Base-by-base conservation (phyloP, 2,329 filamentous ascomycete species). In the Penicillium aurantiogriseum region DNA sequence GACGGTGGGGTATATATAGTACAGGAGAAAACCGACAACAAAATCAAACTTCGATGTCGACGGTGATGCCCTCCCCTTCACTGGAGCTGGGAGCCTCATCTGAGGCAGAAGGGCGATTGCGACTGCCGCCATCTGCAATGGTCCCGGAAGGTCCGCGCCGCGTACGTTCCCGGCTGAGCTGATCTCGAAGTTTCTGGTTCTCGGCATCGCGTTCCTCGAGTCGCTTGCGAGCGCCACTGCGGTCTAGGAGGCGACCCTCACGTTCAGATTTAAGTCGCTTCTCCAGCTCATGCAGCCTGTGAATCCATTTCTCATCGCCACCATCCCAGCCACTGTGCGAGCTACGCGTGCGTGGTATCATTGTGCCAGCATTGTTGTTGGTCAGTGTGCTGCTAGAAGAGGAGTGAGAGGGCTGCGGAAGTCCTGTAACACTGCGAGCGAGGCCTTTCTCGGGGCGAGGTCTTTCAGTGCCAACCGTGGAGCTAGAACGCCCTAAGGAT, bases 191-290 rank as follows among this genome's bases (percentile, higher is more conserved):
- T 63, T 89, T 85, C 63, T 88, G 83, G 69, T 91, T 91, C 77
- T 92, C 88, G 53, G 83, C 79, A 70, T 87, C 84, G n/a, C 88
- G 83, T 60, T 92, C 89, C 57, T 91, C 88, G 0, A 96, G 77
- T 51, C 93, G 81, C 77, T 92, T 89, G 54, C 90, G 80, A 29
- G 93, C 93, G 25, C 91, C 92, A 47, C 84, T 88, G 4, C 94
- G 85, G 76, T 99, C 94, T 57, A 96, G 80, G 52, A 95, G 80
- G 44, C 94, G 80, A 1, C 88, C 92, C 74, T 97, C 94, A 15
- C 94, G 81, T 77, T 99, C 94, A 45, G 90, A 87, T 74, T 96
- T 96, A 19, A 99, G 80, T 66, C 95, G 86, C 63, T 88, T 84
- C 79, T 99, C 94, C 65, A 97, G 79, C 71, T 97, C 92, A 56